phyloP scores from a whole-genome alignment of 495 filamentous ascomycete genomes.

The Penicillium cinerascens region DNA sequence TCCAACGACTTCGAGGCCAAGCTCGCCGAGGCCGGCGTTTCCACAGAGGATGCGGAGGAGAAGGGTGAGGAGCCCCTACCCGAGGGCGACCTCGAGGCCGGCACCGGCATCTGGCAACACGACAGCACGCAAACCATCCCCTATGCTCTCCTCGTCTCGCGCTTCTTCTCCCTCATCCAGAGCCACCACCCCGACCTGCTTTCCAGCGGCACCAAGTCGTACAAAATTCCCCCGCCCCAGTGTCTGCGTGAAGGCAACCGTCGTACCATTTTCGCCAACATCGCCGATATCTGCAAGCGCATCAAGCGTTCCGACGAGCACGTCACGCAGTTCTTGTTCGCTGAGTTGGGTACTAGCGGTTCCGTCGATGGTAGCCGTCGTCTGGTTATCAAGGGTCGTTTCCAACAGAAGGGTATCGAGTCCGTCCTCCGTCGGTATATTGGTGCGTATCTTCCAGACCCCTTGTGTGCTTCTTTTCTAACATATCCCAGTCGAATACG shows the following conservation, averaged over 20 bases:
- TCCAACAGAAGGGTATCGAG: conserved; percentile 98
- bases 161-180: conserved; percentile 90
- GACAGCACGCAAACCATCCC: conserved; percentile 69
- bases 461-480: neutral
- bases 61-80: conserved; percentile 45
- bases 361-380: conserved; percentile 89
- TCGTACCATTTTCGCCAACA: conserved; percentile 99
- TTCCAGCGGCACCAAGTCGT: conserved; percentile 80
- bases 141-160: conserved; percentile 77
- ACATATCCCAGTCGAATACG: conserved; percentile 74
- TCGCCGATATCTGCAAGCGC: conserved; percentile 83
- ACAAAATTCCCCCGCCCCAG: conserved; percentile 99
- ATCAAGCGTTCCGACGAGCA: conserved; percentile 99
- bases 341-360: conserved; percentile 94
- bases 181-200: conserved; percentile 93
- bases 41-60: conserved; percentile 47
- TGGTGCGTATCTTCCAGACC: conserved; percentile 52
- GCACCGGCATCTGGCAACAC: conserved; percentile 92
- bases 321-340: conserved; percentile 94
- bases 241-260: conserved; percentile 99
- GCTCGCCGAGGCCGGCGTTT: conserved; percentile 70
- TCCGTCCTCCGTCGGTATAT: conserved; percentile 92
- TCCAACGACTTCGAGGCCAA: conserved; percentile 78
- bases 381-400: conserved; percentile 96
- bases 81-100: conserved; percentile 79